Evolutionary conservation across 2,329 filamentous ascomycete species (phyloP).

Genomic region (Colletotrichum salicis): DNA sequence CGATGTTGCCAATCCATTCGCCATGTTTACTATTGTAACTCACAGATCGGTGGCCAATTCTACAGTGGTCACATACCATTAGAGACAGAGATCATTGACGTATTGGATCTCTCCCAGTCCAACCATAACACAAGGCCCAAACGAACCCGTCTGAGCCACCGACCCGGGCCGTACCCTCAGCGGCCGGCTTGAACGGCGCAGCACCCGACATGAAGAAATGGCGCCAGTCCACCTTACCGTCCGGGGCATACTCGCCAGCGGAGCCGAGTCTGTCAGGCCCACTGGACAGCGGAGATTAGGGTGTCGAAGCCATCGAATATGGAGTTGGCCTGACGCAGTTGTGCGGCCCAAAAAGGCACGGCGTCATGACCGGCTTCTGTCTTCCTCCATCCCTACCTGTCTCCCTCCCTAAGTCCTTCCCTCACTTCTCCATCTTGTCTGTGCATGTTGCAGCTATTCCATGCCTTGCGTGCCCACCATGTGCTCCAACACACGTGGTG

Average conservation of each 20-base stretch:
- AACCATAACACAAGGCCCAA: not conserved
- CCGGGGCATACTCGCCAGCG: constrained; percentile 11
- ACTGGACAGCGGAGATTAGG: constrained; percentile 29
- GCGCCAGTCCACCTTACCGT: constrained; percentile 9
- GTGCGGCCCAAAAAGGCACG: constrained; percentile 4
- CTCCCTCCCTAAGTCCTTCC: not conserved
- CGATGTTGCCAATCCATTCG: not conserved
- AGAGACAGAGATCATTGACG: not conserved
- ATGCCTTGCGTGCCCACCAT: constrained; percentile 7
- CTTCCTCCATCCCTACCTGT: constrained; percentile 7
- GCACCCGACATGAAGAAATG: constrained; percentile 2
- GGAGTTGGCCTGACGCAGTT: constrained; percentile 8
- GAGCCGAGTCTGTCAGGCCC: constrained; percentile 17
- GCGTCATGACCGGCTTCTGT: constrained; percentile 5
- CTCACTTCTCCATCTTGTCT: not conserved
- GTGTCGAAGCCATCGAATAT: constrained; percentile 22
- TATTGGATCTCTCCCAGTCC: not conserved
- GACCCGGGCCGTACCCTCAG: not conserved
- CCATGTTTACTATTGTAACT: not conserved
- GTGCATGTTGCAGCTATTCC: not conserved
- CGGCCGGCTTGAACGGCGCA: not conserved
- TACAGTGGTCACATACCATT: not conserved
- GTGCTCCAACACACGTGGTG: constrained; percentile 3
- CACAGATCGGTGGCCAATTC: not conserved
- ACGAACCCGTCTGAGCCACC: not conserved